Evolutionary conservation across 306 rosid genomes (phyloP).

Genomic region (Cucurbita maxima): DNA sequence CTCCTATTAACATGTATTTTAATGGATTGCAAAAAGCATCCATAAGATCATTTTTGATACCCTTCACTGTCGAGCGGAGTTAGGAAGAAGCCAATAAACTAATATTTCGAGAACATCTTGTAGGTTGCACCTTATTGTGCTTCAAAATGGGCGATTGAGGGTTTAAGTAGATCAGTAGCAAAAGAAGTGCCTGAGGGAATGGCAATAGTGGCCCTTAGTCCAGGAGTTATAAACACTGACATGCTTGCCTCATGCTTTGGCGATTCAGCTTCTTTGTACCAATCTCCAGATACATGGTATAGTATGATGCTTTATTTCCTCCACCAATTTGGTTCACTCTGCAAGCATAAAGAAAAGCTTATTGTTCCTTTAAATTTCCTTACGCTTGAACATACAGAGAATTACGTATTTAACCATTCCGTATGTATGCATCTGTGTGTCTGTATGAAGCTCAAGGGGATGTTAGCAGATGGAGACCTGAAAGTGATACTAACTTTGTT

Average conservation of each 20-base stretch:
- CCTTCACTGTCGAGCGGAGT: neutral
- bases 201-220: conserved; percentile 72
- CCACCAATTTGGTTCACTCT: neutral
- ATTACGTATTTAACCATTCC: too few relatives aligned
- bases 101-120: neutral
- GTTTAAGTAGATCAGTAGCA: conserved; percentile 59
- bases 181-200: conserved; percentile 71
- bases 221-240: conserved; percentile 72
- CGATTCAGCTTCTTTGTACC: conserved; percentile 41
- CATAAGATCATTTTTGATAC: neutral
- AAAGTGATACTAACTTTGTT: neutral
- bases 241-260: conserved; percentile 94
- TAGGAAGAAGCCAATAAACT: neutral
- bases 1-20: neutral
- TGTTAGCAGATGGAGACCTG: neutral
- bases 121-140: conserved; percentile 88
- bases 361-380: neutral
- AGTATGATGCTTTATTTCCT: neutral
- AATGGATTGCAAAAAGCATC: neutral
- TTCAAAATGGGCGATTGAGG: conserved; percentile 92
- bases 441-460: neutral
- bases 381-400: neutral
- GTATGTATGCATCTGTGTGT: too few relatives aligned
- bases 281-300: conserved; percentile 58
- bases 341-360: neutral